Conservation (phyloP, 768 basidiomycete species). For the Daedaleopsis sinensis region DNA sequence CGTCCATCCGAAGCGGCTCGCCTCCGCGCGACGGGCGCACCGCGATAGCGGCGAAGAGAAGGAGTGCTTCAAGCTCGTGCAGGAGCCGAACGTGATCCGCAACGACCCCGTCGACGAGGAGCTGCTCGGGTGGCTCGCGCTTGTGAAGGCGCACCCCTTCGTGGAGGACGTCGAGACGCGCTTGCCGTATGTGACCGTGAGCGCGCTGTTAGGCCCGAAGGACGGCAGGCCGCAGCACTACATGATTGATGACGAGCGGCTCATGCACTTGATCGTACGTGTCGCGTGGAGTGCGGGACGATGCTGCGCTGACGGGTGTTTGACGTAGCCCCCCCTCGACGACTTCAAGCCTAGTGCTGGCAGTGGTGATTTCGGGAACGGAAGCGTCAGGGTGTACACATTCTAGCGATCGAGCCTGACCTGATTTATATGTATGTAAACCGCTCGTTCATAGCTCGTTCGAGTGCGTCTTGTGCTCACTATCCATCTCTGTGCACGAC, state of each 20-base stretch:
- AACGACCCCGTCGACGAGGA: not conserved
- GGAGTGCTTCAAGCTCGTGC: constrained; percentile 6
- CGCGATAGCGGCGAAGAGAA: not conserved
- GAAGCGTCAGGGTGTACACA: not conserved
- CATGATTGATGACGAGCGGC: constrained; percentile 47
- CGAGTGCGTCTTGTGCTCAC: too few relatives aligned
- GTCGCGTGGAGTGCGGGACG: not conserved
- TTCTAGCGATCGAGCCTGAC: too few relatives aligned
- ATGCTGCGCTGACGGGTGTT: not conserved
- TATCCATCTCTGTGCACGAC: too few relatives aligned
- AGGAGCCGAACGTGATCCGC: constrained; percentile 11
- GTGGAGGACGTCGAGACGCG: constrained; percentile 19
- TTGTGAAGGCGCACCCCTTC: constrained; percentile 24
- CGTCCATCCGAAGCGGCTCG: constrained; percentile 27
- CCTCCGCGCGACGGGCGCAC: not conserved
- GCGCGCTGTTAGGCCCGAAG: constrained; percentile 18
- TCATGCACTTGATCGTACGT: constrained; percentile 45
- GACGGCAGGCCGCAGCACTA: constrained; percentile 32
- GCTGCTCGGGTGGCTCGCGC: not conserved
- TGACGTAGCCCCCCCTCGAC: not conserved
- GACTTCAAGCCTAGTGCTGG: not conserved
- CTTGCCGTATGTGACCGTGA: constrained; percentile 34
- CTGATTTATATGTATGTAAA: too few relatives aligned
- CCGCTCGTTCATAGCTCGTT: too few relatives aligned
- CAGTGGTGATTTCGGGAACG: not conserved